Base-by-base conservation (phyloP, 768 basidiomycete genomes). In the Pisolithus sp. region DNA sequence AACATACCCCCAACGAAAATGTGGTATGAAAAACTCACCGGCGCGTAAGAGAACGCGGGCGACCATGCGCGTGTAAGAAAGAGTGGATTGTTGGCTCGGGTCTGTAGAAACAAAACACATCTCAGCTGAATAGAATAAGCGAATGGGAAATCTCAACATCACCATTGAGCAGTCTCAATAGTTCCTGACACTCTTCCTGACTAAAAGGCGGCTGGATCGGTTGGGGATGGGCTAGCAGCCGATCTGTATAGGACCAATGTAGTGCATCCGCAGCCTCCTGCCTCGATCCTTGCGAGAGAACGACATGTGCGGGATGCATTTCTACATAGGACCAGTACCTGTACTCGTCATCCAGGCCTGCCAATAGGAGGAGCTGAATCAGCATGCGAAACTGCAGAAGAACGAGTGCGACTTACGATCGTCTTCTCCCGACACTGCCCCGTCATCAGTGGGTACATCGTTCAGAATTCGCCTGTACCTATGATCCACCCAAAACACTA, bases 241-340 rank as follows among this genome's bases (percentile, higher is more conserved):
- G 85, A 60, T 90, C 89, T 3, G 89, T 85, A 68, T 85, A 89
- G 8, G 85, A 80, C 89, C 90, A 92, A 21, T 80, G 86, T 56
- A 92, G 70, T 0, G 80, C 79, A 49, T 91, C 86, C 60, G 85
- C 73, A 1, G 89, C 89, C 57, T 92, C 89, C 0, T 71, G 67
- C 46, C 76, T 76, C 9, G 84, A 82, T 40, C 73, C 75, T 7
- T 68, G 59, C 7, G 83, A 77, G 24, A 91, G 58, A 0, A 75
- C 61, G 7, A 74, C 70, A 63, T 92, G 89, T 0, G 85, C 86
- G 0, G 89, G 89, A 58, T 91, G 88, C 31, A 77, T 69, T 64
- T 89, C 85, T 68, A 92, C 76, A 61, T 83, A 92, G 6, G 80
- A 71, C 90, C 90, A 92, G 61, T 89, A 92, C 50, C 85, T 74